These are phyloP conservation scores for Lachancea quebecensis DNA, from an alignment of 805 yeast genomes.

Conservation along the genomic window DNA sequence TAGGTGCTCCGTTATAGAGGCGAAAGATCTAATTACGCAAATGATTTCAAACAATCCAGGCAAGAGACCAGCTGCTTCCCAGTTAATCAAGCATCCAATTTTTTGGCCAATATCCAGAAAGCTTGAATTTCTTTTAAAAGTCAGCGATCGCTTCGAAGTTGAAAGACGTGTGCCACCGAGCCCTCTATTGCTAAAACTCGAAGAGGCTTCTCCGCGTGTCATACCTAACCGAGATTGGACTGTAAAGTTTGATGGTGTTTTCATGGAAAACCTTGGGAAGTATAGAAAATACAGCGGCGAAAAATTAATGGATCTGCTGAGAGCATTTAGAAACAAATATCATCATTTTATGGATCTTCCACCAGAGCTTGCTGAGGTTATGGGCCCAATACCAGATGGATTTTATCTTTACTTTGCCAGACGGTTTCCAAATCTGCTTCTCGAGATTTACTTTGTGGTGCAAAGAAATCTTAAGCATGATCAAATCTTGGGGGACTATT, in stretches of 20 bases:
- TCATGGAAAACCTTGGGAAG: slow-evolving; percentile 79
- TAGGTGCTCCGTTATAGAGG: slow-evolving; percentile 42
- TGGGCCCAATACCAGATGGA: slow-evolving; percentile 81
- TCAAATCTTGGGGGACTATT: slow-evolving; percentile 46
- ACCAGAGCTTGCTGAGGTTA: slow-evolving; percentile 47
- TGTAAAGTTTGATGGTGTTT: slow-evolving; percentile 55
- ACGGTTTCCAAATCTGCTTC: slow-evolving; percentile 71
- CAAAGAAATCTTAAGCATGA: slow-evolving; percentile 54
- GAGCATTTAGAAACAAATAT: slow-evolving; percentile 88
- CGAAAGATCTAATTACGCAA: slow-evolving; percentile 58
- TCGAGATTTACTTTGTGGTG: slow-evolving; percentile 65
- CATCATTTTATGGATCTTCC: slow-evolving; percentile 94
- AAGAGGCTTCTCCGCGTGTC: slow-evolving; percentile 42
- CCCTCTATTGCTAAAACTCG: slow-evolving; percentile 48
- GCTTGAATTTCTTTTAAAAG: slow-evolving; percentile 76
- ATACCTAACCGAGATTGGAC: slow-evolving; percentile 74
- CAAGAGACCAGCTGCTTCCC: slow-evolving; percentile 61
- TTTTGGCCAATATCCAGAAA: slow-evolving; percentile 76
- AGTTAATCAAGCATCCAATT: slow-evolving; percentile 73
- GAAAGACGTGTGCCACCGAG: slow-evolving; percentile 78
- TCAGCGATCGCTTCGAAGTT: slow-evolving; percentile 85
- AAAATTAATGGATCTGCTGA: slow-evolving; percentile 72
- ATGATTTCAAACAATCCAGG: slow-evolving; percentile 70
- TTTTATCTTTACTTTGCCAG: slow-evolving; percentile 69
- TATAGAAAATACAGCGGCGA: slow-evolving; percentile 80